Conservation (phyloP, 192 early-diverging fungal genomes). For the Backusella parvicylindrica region DNA sequence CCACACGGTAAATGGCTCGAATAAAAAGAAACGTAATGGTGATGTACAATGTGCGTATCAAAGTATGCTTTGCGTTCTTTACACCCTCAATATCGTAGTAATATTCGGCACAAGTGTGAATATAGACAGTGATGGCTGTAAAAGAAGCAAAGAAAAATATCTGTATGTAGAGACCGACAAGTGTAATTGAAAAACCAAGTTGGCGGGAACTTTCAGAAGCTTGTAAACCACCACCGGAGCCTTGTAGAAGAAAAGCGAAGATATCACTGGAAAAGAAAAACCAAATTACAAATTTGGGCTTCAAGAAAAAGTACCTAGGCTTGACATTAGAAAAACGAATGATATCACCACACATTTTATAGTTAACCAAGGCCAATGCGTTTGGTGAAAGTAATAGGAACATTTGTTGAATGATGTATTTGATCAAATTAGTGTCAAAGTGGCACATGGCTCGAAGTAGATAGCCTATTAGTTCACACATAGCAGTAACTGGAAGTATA, state of each 20-base stretch:
- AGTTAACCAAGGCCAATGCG: background rate
- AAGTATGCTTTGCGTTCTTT: background rate
- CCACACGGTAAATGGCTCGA: constrained; percentile 4
- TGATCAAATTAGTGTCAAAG: background rate
- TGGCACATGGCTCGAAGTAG: background rate
- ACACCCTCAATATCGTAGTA: background rate
- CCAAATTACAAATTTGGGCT: background rate
- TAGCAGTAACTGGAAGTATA: background rate
- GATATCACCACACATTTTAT: constrained; percentile 1
- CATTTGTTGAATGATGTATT: background rate
- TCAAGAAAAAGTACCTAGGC: background rate
- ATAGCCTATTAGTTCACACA: background rate
- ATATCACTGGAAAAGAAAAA: constrained; percentile 7
- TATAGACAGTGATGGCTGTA: background rate
- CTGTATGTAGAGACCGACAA: background rate
- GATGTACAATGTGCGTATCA: background rate
- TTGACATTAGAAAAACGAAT: background rate
- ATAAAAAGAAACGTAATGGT: background rate
- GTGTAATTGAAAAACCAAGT: background rate
- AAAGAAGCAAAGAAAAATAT: constrained; percentile 3
- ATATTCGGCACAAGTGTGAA: background rate
- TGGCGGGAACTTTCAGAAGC: background rate
- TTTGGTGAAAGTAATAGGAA: background rate
- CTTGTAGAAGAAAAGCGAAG: background rate
- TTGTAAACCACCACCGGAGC: background rate